Conservation (phyloP, 257 asterid genomes). For the Nicotiana sylvestris region DNA sequence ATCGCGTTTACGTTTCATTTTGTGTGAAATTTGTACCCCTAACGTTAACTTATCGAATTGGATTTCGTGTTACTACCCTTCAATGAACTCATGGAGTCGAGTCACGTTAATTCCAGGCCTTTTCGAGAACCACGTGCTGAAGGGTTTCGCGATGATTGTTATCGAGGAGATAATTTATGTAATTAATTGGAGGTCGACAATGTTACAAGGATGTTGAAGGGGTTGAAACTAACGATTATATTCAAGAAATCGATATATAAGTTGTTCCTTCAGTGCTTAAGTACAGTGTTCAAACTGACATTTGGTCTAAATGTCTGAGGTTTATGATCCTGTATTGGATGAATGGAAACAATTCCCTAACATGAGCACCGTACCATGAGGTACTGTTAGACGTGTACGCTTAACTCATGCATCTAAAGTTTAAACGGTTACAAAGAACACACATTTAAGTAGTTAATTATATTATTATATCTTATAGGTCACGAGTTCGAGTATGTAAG, state of each 20-base stretch:
- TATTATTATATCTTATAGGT: too few species aligned
- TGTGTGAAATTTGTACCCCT: too few species aligned
- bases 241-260: slow-evolving; percentile 6
- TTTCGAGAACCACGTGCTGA: slow-evolving; percentile 28
- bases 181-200: slow-evolving; percentile 43
- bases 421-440: background rate
- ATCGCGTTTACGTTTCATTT: too few species aligned
- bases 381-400: background rate
- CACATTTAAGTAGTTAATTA: background rate
- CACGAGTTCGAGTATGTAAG: too few species aligned
- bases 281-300: slow-evolving; percentile 32
- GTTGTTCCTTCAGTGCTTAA: slow-evolving; percentile 29
- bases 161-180: slow-evolving; percentile 32
- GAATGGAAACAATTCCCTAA: slow-evolving; percentile 45
- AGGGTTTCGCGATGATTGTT: slow-evolving; percentile 46
- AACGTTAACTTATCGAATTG: too few species aligned
- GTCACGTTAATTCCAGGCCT: slow-evolving; percentile 36
- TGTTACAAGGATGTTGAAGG: slow-evolving; percentile 14
- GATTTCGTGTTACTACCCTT: too few species aligned
- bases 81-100: background rate
- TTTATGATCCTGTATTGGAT: slow-evolving; percentile 40
- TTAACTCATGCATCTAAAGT: background rate
- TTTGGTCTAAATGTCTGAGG: slow-evolving; percentile 48
- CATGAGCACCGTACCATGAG: slow-evolving; percentile 39
- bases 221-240: background rate